Evolutionary conservation across 148 eudicot species (phyloP), one percentile per base, ranked within the genome.

Genomic region (Cornus florida): DNA sequence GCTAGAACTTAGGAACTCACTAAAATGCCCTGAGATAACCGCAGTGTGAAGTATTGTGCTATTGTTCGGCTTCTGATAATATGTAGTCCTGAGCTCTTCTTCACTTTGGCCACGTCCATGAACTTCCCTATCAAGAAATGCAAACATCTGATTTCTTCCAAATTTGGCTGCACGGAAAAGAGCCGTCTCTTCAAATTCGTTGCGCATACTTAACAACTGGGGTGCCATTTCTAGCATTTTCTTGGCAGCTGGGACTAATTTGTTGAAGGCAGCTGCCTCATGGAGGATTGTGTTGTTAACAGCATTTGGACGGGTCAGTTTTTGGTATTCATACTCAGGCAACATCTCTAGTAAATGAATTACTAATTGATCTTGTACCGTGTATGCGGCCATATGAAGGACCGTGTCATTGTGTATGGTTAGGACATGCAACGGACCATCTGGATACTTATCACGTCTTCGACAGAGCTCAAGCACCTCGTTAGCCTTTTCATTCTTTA

Each of bases 321-420:
- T 73, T 20, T 53, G 19, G 53, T 2, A 22, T 24, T 73, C 38
- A 5, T 33, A n/a, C 46, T 28, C 10, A 3, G 39, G 7, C 76
- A 73, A 16, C 65, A 23, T 10, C 22, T 53, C n/a, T 11, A 73
- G 64, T 10, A 73, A 59, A 17, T 73, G 9, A 17, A n/a, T 19
- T 24, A 59, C 41, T 22, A 73, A 33, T 0, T 73, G 39, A 33
- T 28, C 6, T 73, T 53, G 57, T 14, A 9, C 14, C 7, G 31
- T 28, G 64, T 73, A 73, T 5, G 32, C 22, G 16, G 75, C 75
- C 75, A 73, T 73, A 28, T 73, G 75, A 39, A 73, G 75, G 60
- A 73, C 75, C 2, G 65, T 73, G 75, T 73, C 75, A 12, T 9
- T n/a, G 64, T 73, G 75, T 1, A 73, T 73, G 7, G 65, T 50